Percentiles rank a stretch among this genome's conserved stretches.
These are phyloP conservation scores for Coleophoma cylindrospora DNA, from an alignment of 2,329 filamentous ascomycete genomes.

Conservation along the genomic window DNA sequence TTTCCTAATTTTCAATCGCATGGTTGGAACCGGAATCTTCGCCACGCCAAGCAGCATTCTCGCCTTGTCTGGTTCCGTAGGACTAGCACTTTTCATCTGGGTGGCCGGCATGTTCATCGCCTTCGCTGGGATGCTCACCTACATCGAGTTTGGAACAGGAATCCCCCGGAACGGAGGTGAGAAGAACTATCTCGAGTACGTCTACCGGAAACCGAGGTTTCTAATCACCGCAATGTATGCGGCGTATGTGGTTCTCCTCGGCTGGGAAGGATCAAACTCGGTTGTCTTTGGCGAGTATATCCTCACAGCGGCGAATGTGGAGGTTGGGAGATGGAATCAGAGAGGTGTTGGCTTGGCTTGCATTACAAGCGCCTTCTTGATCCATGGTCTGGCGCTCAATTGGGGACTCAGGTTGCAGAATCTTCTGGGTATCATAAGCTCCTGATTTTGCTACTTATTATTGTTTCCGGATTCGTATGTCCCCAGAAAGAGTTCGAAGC, in stretches of 20 bases:
- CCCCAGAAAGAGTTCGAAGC: no score
- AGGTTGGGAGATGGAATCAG: slow-evolving; percentile 63
- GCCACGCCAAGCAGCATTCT: slow-evolving; percentile 57
- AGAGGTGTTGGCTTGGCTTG: slow-evolving; percentile 62
- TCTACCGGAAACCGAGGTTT: slow-evolving; percentile 56
- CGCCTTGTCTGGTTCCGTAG: slow-evolving; percentile 52
- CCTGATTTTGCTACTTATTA: slow-evolving; percentile 59
- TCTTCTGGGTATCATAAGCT: slow-evolving; percentile 61
- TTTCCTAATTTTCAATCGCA: slow-evolving; percentile 59
- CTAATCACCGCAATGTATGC: slow-evolving; percentile 56
- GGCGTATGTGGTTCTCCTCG: slow-evolving; percentile 57
- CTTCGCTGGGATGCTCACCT: slow-evolving; percentile 56
- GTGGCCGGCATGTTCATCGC: slow-evolving; percentile 57
- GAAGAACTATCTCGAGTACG: slow-evolving; percentile 64
- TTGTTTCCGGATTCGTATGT: slow-evolving; percentile 51
- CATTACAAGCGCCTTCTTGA: slow-evolving; percentile 58
- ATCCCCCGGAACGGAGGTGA: slow-evolving; percentile 61
- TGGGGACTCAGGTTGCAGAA: slow-evolving; percentile 67
- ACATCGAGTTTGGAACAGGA: slow-evolving; percentile 61
- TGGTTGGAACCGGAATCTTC: slow-evolving; percentile 65
- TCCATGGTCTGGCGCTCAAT: slow-evolving; percentile 59
- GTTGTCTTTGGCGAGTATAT: slow-evolving; percentile 70
- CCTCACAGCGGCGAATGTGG: slow-evolving; percentile 56
- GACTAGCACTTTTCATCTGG: slow-evolving; percentile 59
- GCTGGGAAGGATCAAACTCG: slow-evolving; percentile 62